Conservation (phyloP, 352 stramenopile genomes). For the Globisporangium viniferum region DNA sequence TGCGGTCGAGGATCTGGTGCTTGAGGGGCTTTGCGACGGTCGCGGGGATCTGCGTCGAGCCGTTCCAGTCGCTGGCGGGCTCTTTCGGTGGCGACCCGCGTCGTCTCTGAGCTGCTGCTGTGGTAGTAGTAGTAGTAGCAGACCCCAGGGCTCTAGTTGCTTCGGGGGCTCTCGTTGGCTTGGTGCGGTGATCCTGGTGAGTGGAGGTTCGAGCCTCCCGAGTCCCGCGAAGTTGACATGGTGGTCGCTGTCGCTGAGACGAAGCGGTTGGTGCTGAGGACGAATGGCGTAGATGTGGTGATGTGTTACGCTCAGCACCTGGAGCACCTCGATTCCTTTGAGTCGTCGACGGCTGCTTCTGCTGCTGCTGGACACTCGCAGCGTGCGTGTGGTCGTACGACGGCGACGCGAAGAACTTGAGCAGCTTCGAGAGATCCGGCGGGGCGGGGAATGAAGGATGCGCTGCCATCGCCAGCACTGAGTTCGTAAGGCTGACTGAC, state of each 20-base stretch:
- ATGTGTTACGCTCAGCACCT: neutral
- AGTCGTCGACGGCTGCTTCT: neutral
- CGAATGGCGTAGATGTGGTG: no score
- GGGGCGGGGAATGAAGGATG: slow-evolving; percentile 31
- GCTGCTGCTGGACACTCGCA: neutral
- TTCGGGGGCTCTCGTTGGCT: neutral
- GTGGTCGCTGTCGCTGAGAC: neutral
- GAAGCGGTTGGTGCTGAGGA: neutral
- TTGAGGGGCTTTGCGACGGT: slow-evolving; percentile 33
- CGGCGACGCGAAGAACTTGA: slow-evolving; percentile 35
- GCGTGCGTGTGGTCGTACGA: neutral
- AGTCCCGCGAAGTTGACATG: no score
- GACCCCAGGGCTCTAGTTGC: neutral
- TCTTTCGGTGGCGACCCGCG: slow-evolving; percentile 10
- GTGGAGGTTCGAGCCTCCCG: neutral
- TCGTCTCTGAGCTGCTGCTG: neutral
- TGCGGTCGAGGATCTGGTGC: slow-evolving; percentile 59
- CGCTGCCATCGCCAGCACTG: slow-evolving; percentile 3
- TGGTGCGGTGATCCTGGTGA: neutral
- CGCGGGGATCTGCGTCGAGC: slow-evolving; percentile 42
- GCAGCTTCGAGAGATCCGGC: slow-evolving; percentile 42
- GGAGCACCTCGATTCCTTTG: neutral
- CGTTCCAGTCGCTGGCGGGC: slow-evolving; percentile 38
- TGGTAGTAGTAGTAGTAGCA: neutral
- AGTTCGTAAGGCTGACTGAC: neutral